These are phyloP conservation scores for Magnusiomyces paraingens DNA, from an alignment of 1,139 yeast species.

Conservation along the genomic window DNA sequence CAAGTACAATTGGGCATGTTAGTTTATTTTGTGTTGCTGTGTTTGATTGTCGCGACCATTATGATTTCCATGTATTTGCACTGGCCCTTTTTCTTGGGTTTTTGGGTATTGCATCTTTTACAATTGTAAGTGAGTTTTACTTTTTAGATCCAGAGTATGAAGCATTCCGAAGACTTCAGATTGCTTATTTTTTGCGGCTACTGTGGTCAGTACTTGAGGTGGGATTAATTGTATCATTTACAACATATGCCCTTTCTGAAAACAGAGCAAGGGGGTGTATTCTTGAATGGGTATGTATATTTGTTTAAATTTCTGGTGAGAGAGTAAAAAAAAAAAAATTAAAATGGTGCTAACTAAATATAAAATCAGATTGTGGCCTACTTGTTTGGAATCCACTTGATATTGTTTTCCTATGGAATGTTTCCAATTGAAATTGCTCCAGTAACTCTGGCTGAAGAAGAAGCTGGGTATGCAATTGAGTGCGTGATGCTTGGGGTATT, in stretches of 20 bases:
- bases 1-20: slow-evolving; percentile 12
- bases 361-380: slow-evolving; percentile 12
- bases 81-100: slow-evolving; percentile 13
- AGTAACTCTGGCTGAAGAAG: slow-evolving; percentile 5
- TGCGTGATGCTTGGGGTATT: slow-evolving; percentile 6
- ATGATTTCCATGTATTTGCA: slow-evolving; percentile 10
- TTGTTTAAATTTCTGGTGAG: too few relatives aligned
- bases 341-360: background rate
- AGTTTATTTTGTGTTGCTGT: slow-evolving; percentile 14
- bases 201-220: slow-evolving; percentile 14
- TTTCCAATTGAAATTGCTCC: slow-evolving; percentile 4
- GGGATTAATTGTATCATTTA: slow-evolving; percentile 13
- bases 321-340: background rate
- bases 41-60: slow-evolving; percentile 11
- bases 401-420: slow-evolving; percentile 11
- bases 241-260: slow-evolving; percentile 13
- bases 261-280: slow-evolving; percentile 12
- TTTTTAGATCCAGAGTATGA: slow-evolving; percentile 10
- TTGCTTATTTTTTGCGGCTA: slow-evolving; percentile 13
- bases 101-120: slow-evolving; percentile 15
- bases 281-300: slow-evolving; percentile 14
- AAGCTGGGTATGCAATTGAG: slow-evolving; percentile 8
- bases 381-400: slow-evolving; percentile 13
- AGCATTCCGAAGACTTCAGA: slow-evolving; percentile 12
- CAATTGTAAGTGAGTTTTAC: slow-evolving; percentile 12